Conservation (phyloP, 2,329 filamentous ascomycete genomes). For the Epichloe glyceriae region DNA sequence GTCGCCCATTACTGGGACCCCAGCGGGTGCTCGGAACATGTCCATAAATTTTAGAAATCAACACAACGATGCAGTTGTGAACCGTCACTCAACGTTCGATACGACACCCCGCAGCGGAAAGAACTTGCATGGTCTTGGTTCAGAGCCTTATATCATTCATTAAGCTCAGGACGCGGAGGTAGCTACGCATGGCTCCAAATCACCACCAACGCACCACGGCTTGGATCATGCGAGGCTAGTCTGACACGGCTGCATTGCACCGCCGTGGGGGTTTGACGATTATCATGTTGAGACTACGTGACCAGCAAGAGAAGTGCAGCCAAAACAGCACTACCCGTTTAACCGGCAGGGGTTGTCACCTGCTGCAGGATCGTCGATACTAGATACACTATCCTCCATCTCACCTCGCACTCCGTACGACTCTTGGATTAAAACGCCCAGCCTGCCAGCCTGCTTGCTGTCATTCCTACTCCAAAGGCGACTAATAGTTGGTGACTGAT, state of each 20-base stretch:
- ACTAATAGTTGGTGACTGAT: no score
- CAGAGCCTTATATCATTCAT: not conserved
- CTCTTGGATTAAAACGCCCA: not conserved
- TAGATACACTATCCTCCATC: not conserved
- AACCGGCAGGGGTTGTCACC: not conserved
- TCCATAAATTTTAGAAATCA: no score
- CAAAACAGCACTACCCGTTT: not conserved
- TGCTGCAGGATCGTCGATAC: not conserved
- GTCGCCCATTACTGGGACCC: no score
- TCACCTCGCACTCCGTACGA: not conserved
- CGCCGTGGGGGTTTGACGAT: not conserved
- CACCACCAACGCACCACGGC: not conserved
- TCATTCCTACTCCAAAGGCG: no score
- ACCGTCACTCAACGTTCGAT: no score
- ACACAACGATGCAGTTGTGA: no score
- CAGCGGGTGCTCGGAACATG: no score
- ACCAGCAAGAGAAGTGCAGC: not conserved
- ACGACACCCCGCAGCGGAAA: not conserved
- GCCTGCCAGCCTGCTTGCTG: no score
- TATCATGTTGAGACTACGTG: not conserved
- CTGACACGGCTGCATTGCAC: not conserved
- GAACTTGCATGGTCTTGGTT: not conserved
- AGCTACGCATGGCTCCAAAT: not conserved
- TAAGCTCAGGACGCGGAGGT: not conserved
- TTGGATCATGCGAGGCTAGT: not conserved